These are phyloP conservation scores for Agroathelia rolfsii DNA, from an alignment of 1,284 basidiomycete genomes.

Conservation along the genomic window DNA sequence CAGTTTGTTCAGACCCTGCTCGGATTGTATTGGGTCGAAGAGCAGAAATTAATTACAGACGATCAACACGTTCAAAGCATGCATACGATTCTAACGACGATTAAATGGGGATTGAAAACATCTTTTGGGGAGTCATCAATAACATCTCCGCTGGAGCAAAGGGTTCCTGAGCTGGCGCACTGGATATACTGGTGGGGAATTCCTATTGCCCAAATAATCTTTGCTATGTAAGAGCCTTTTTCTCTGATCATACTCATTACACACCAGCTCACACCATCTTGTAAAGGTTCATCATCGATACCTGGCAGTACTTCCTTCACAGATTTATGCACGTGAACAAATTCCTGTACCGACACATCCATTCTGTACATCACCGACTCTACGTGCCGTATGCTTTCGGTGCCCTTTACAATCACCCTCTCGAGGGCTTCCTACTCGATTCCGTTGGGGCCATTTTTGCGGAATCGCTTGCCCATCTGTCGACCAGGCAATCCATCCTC, in stretches of 20 bases:
- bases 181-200: constrained; percentile 68
- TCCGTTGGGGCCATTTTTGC: constrained; percentile 52
- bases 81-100: constrained; percentile 14
- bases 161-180: constrained; percentile 37
- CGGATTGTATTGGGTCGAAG: constrained; percentile 43
- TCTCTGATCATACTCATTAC: constrained; percentile 2
- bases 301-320: constrained; percentile 73
- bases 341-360: constrained; percentile 62
- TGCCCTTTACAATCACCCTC: constrained; percentile 72
- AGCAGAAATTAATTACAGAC: constrained; percentile 28
- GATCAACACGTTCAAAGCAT: constrained; percentile 39
- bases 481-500: constrained; percentile 48
- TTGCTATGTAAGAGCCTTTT: constrained; percentile 48
- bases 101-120: too few species aligned
- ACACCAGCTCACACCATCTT: constrained; percentile 9
- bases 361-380: constrained; percentile 67
- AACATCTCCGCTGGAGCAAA: constrained; percentile 21
- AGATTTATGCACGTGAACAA: constrained; percentile 61
- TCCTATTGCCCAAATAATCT: constrained; percentile 45
- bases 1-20: constrained; percentile 55
- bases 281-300: constrained; percentile 61
- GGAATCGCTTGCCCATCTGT: constrained; percentile 40
- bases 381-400: constrained; percentile 75
- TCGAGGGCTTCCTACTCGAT: constrained; percentile 67
- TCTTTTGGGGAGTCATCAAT: constrained; percentile 21